A percentile compares a stretch with the other conserved stretches of the same genome.
These are phyloP conservation scores for Huntiella moniliformis DNA, from an alignment of 2,329 filamentous ascomycete genomes.

Conservation along the genomic window DNA sequence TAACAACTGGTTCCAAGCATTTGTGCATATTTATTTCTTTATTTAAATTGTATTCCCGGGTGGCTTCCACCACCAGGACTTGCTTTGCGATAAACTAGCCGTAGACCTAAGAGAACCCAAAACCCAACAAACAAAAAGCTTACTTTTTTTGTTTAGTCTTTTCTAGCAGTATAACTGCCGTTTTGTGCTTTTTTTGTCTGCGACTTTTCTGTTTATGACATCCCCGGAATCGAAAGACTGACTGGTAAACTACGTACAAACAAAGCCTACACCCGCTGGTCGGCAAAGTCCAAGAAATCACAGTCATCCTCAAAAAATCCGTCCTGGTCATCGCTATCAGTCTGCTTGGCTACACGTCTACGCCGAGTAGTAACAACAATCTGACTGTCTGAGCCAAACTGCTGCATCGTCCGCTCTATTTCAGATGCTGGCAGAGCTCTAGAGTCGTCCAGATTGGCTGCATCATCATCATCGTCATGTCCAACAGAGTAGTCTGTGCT, in stretches of 20 bases:
- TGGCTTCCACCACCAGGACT: too few relatives aligned
- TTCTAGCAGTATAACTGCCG: neutral
- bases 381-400: conserved; percentile 48
- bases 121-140: neutral
- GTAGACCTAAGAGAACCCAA: too few relatives aligned
- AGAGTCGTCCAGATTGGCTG: conserved; percentile 29
- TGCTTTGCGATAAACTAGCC: too few relatives aligned
- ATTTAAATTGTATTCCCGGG: neutral
- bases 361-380: conserved; percentile 65
- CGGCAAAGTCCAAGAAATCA: conserved; percentile 76
- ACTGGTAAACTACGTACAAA: neutral
- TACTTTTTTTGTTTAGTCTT: conserved; percentile 1
- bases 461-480: conserved; percentile 30
- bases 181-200: too few relatives aligned
- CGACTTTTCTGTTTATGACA: neutral
- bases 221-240: neutral
- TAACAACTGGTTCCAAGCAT: too few relatives aligned
- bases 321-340: conserved; percentile 35
- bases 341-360: conserved; percentile 29
- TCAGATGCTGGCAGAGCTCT: conserved; percentile 42
- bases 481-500: conserved; percentile 30
- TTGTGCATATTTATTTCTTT: neutral
- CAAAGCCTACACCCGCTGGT: conserved; percentile 27
- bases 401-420: conserved; percentile 43
- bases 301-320: conserved; percentile 88